Conservation (phyloP, 2,329 filamentous ascomycete genomes). For the Stagonosporopsis chrysanthemi region DNA sequence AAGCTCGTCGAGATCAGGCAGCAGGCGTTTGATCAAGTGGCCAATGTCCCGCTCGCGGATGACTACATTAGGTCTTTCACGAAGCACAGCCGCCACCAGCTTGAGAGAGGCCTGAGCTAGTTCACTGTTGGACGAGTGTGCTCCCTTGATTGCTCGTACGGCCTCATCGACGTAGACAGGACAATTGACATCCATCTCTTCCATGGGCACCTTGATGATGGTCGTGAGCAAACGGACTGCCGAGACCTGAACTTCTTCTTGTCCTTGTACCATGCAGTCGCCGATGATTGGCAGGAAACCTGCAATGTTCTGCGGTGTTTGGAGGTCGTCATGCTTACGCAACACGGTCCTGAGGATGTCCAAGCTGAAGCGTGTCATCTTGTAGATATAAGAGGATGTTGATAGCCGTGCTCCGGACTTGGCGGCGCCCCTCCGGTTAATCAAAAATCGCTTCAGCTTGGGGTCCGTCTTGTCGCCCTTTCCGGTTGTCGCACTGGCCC, state of each 20-base stretch:
- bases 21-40: conserved; percentile 79
- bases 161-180: conserved; percentile 86
- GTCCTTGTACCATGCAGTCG: conserved; percentile 80
- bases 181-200: conserved; percentile 71
- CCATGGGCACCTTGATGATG: conserved; percentile 83
- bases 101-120: conserved; percentile 88
- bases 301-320: conserved; percentile 78
- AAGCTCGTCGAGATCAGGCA: conserved; percentile 89
- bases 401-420: conserved; percentile 74
- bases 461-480: conserved; percentile 38
- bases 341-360: conserved; percentile 87
- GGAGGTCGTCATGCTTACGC: conserved; percentile 81
- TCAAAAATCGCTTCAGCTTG: conserved; percentile 74
- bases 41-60: conserved; percentile 85
- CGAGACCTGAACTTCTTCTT: conserved; percentile 92
- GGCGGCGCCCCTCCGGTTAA: conserved; percentile 78
- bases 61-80: conserved; percentile 77
- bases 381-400: conserved; percentile 83
- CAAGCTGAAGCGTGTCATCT: conserved; percentile 85
- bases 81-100: conserved; percentile 81
- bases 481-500: conserved; percentile 60
- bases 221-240: conserved; percentile 84
- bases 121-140: conserved; percentile 80
- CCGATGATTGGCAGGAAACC: conserved; percentile 91
- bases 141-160: conserved; percentile 78